Evolutionary conservation across 2,329 filamentous ascomycete species (phyloP), one percentile per base, ranked within the genome.

Genomic region (Stemphylium lycopersici): DNA sequence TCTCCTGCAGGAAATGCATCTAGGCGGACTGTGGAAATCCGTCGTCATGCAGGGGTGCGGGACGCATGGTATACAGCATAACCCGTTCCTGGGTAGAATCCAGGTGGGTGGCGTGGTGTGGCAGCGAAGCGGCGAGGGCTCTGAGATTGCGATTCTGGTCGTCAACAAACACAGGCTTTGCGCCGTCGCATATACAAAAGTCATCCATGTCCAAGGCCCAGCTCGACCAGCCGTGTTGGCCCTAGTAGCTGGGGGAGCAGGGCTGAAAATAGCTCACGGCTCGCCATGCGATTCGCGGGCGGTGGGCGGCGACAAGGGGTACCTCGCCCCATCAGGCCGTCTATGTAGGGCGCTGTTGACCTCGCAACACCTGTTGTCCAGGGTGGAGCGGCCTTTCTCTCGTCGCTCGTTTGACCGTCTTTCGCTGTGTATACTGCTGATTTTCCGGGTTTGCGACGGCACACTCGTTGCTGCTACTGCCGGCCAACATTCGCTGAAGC

Each of bases 401-500:
- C 49, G 56, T 60, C 67, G 31, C 64, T 69, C 67, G 61, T 64
- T 66, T 56, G 52, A 40, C 57, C 40, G 26, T 49, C 48, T 29
- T 47, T 45, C 43, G 56, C 53, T 55, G 48, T 38, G 15, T 45
- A n/a, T 34, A 4, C 22, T 18, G 6, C 6, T 37, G 20, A 16
- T 24, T 39, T 6, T 18, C 6, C 26, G 16, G 16, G 26, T 24
- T 24, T 59, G 50, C 53, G 46, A 49, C 38, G 41, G 34, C 48
- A 46, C 49, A 22, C 41, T 54, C 50, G 52, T 52, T 54, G 42
- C 52, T 66, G 65, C 62, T 31, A 29, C 12, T 57, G 58, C 58
- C 51, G 61, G 58, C 62, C 58, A 61, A 59, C 65, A 59, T 63
- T 68, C 66, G 68, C 65, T 72, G 60, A 62, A 65, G 58, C 58